These are phyloP conservation scores for Fusarium humuli DNA, from an alignment of 2,329 filamentous ascomycete genomes.

Conservation along the genomic window DNA sequence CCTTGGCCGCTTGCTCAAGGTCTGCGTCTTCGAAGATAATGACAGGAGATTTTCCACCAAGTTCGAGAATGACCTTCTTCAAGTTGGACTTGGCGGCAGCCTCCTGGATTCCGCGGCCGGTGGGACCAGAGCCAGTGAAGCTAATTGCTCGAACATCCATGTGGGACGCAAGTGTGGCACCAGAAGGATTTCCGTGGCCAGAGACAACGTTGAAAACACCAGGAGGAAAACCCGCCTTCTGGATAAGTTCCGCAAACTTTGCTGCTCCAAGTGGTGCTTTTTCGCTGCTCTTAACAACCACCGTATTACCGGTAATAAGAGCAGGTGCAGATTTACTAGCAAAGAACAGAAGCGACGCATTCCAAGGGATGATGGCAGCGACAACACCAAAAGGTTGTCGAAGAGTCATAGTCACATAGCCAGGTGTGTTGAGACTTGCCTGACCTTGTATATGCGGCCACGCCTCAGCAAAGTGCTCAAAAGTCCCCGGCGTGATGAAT, in stretches of 20 bases:
- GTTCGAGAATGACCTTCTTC: constrained; percentile 74
- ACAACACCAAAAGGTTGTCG: constrained; percentile 65
- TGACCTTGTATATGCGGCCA: constrained; percentile 57
- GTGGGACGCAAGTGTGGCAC: constrained; percentile 74
- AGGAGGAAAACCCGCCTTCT: constrained; percentile 78
- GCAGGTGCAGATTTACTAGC: constrained; percentile 53
- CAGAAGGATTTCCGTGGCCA: constrained; percentile 74
- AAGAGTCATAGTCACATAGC: constrained; percentile 58
- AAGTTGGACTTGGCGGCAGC: constrained; percentile 72
- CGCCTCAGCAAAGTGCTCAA: constrained; percentile 58
- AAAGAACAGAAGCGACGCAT: constrained; percentile 61
- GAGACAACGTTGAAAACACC: constrained; percentile 81
- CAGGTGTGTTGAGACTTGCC: constrained; percentile 61
- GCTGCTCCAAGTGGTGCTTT: constrained; percentile 36
- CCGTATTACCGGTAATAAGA: constrained; percentile 36
- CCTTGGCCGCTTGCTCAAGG: constrained; percentile 57
- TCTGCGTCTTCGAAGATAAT: constrained; percentile 70
- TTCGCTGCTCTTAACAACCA: constrained; percentile 38
- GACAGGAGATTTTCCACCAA: constrained; percentile 75
- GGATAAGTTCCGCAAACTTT: constrained; percentile 65
- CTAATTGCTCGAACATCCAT: constrained; percentile 77
- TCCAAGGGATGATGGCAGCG: constrained; percentile 70
- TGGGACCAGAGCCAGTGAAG: constrained; percentile 80
- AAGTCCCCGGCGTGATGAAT: constrained; percentile 56
- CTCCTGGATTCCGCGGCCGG: constrained; percentile 79